A percentile compares a stretch with the other conserved stretches of the same genome.
Conservation (phyloP, 2,329 filamentous ascomycete genomes). For the Penicillium oxalicum region DNA sequence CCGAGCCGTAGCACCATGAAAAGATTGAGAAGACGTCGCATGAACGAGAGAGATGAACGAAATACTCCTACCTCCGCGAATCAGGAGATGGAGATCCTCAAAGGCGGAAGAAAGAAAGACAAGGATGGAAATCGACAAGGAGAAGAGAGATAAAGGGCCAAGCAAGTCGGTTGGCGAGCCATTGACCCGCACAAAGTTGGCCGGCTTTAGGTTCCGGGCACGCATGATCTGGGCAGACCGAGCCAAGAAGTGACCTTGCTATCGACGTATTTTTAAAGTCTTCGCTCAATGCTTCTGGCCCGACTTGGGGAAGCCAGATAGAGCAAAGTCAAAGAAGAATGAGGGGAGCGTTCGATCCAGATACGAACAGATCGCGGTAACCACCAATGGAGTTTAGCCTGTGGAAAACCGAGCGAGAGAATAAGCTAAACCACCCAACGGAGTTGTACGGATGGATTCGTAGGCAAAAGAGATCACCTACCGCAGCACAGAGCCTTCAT, state of each 20-base stretch:
- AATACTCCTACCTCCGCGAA: slow-evolving; percentile 22
- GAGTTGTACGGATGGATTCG: slow-evolving; percentile 9
- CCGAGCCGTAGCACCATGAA: slow-evolving; percentile 35
- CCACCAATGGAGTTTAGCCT: slow-evolving; percentile 29
- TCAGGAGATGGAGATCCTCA: slow-evolving; percentile 9
- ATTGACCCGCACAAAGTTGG: background rate
- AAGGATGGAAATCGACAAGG: slow-evolving; percentile 8
- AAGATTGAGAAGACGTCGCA: slow-evolving; percentile 29
- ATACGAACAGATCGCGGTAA: slow-evolving; percentile 6
- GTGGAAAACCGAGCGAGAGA: slow-evolving; percentile 16
- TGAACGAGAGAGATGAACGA: slow-evolving; percentile 19
- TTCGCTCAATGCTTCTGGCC: slow-evolving; percentile 9
- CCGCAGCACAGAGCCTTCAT: slow-evolving; percentile 91
- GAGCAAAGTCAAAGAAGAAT: slow-evolving; percentile 7
- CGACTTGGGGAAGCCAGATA: slow-evolving; percentile 12
- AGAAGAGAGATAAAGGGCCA: slow-evolving; percentile 7
- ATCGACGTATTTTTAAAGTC: slow-evolving; percentile 14
- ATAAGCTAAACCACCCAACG: slow-evolving; percentile 20
- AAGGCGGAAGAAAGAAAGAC: slow-evolving; percentile 19
- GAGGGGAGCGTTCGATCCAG: slow-evolving; percentile 12
- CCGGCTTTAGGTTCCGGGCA: background rate
- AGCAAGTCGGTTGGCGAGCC: background rate
- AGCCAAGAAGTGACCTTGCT: slow-evolving; percentile 17
- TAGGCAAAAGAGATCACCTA: slow-evolving; percentile 32
- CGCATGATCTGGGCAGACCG: slow-evolving; percentile 6